Conservation (phyloP, 495 filamentous ascomycete genomes). For the Neurospora sublineolata region DNA sequence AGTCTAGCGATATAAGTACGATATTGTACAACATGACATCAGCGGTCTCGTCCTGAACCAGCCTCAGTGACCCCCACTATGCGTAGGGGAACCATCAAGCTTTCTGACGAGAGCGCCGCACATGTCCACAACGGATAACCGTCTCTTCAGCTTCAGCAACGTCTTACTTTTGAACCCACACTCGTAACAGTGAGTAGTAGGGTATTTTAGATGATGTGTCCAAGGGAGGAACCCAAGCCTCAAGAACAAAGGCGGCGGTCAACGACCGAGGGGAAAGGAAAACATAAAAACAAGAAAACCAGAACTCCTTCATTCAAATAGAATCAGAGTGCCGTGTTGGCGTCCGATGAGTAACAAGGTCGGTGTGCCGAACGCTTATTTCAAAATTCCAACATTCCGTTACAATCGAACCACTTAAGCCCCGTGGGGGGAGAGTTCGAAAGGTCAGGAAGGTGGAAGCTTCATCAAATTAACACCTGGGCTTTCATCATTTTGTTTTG, state of each 20-base stretch:
- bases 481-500: constrained; percentile 99
- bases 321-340: constrained; percentile 94
- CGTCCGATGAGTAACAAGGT: constrained; percentile 97
- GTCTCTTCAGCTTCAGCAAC: background rate
- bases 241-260: background rate
- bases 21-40: background rate
- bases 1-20: background rate
- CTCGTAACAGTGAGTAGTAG: background rate
- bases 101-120: background rate
- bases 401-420: constrained; percentile 77
- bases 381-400: constrained; percentile 66
- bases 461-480: constrained; percentile 80
- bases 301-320: constrained; percentile 25
- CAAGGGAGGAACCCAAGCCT: background rate
- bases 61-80: background rate
- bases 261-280: background rate
- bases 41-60: background rate
- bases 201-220: background rate
- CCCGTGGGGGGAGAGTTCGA: constrained; percentile 69
- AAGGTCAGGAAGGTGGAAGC: constrained; percentile 53
- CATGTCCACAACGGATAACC: background rate
- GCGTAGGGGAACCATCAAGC: background rate
- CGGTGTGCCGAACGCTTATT: constrained; percentile 97
- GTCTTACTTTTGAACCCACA: background rate
- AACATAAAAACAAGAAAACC: constrained; percentile 2